phyloP scores from a whole-genome alignment of 768 basidiomycete species.

The Boletus sensibilis region DNA sequence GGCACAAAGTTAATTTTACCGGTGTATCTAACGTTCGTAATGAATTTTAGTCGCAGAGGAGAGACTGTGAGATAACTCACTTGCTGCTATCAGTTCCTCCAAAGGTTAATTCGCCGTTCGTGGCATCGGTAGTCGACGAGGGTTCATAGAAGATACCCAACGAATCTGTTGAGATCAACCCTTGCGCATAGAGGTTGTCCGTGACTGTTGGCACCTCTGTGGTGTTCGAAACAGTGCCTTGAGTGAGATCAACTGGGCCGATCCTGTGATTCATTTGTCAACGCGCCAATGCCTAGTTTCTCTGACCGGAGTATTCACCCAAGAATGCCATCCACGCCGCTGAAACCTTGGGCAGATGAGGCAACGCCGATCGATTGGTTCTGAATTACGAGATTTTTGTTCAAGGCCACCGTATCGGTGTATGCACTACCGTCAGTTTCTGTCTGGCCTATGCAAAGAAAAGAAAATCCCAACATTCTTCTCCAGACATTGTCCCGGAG shows the following conservation, averaged over 20 bases:
- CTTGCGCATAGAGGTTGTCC: constrained; percentile 53
- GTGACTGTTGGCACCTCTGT: constrained; percentile 51
- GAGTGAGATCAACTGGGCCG: constrained; percentile 51
- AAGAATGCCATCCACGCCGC: constrained; percentile 51
- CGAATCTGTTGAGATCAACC: constrained; percentile 43
- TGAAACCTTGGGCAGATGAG: constrained; percentile 42
- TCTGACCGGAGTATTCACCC: constrained; percentile 33
- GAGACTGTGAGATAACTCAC: constrained; percentile 20
- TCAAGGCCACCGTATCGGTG: constrained; percentile 47
- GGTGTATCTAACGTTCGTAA: constrained; percentile 25
- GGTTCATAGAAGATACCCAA: constrained; percentile 56
- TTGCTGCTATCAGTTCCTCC: constrained; percentile 50
- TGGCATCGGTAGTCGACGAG: constrained; percentile 34
- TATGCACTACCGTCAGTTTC: constrained; percentile 30
- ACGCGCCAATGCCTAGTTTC: not conserved
- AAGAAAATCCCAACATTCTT: constrained; percentile 41
- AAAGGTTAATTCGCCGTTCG: constrained; percentile 57
- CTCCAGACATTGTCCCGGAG: constrained; percentile 51
- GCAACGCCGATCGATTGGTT: constrained; percentile 51
- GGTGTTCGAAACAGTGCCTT: constrained; percentile 41
- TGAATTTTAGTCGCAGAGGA: not conserved
- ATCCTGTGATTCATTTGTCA: constrained; percentile 32
- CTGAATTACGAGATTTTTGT: constrained; percentile 39
- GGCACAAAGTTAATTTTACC: constrained; percentile 38
- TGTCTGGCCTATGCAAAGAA: not conserved